These are phyloP conservation scores for Lactarius akahatsu DNA, from an alignment of 768 basidiomycete genomes.

Conservation along the genomic window DNA sequence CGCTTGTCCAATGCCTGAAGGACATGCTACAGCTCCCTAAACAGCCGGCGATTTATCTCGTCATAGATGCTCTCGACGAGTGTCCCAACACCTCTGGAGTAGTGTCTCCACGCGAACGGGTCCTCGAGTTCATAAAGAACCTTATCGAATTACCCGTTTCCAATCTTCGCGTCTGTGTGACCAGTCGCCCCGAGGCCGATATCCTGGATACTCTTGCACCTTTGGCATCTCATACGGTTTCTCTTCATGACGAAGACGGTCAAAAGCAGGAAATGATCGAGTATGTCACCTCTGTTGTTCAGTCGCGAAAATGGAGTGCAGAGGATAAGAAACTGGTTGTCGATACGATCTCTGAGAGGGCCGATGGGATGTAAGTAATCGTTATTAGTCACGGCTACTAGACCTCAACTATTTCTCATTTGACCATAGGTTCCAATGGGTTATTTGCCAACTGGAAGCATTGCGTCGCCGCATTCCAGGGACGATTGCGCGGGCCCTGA, in stretches of 20 bases:
- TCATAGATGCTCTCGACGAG: slow-evolving; percentile 14
- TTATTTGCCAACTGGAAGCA: slow-evolving; percentile 2
- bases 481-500: background rate
- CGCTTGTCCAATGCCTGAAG: background rate
- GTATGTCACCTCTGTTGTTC: background rate
- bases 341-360: background rate
- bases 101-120: background rate
- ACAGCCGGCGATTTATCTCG: background rate
- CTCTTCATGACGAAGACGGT: background rate
- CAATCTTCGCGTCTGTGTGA: background rate
- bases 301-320: background rate
- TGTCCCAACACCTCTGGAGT: background rate
- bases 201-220: background rate
- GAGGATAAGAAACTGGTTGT: background rate
- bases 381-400: no score
- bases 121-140: background rate
- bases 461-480: background rate
- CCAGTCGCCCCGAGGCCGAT: slow-evolving; percentile 7
- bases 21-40: background rate
- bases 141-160: background rate
- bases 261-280: background rate
- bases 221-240: background rate
- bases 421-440: background rate
- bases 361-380: slow-evolving; percentile 2
- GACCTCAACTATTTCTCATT: background rate